Percentiles rank a stretch among this genome's conserved stretches.
These are phyloP conservation scores for Colletotrichum salicis DNA, from an alignment of 2,329 filamentous ascomycete species.

Conservation along the genomic window DNA sequence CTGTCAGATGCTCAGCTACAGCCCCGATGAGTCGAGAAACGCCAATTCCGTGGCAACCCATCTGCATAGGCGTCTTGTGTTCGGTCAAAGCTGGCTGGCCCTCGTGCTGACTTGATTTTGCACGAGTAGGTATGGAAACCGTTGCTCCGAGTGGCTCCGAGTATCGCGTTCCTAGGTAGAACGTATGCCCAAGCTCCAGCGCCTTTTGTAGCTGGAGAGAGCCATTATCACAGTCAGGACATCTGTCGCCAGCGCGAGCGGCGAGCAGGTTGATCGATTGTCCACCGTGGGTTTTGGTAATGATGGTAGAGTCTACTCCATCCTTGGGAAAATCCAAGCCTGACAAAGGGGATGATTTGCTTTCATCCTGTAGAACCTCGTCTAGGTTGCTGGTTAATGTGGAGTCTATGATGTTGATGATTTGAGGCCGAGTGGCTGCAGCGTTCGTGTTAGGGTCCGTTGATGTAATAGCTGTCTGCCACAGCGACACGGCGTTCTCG, in stretches of 20 bases:
- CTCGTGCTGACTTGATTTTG: conserved; percentile 1
- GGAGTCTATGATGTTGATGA: conserved; percentile 51
- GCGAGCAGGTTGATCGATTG: conserved; percentile 70
- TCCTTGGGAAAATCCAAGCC: not conserved
- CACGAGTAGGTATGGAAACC: conserved; percentile 59
- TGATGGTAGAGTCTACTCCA: conserved; percentile 37
- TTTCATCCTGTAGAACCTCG: conserved; percentile 35
- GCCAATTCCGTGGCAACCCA: conserved; percentile 97
- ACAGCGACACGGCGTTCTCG: conserved; percentile 66
- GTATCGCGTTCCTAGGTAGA: conserved; percentile 91
- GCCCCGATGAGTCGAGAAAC: conserved; percentile 91
- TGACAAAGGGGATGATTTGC: conserved; percentile 6
- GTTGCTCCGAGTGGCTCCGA: conserved; percentile 76
- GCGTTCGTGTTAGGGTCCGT: conserved; percentile 38
- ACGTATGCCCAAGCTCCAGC: conserved; percentile 94
- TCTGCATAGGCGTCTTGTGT: conserved; percentile 70
- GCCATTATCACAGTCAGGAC: conserved; percentile 75
- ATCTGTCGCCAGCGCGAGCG: conserved; percentile 74
- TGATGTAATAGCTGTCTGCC: conserved; percentile 50
- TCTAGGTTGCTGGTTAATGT: conserved; percentile 42
- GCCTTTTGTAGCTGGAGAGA: conserved; percentile 74
- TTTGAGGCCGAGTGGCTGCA: not conserved
- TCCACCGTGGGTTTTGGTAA: conserved; percentile 45
- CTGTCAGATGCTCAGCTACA: conserved; percentile 79
- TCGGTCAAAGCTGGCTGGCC: not conserved